These are phyloP conservation scores for Taphrina populina DNA, from an alignment of 1,139 yeast species.

Conservation along the genomic window DNA sequence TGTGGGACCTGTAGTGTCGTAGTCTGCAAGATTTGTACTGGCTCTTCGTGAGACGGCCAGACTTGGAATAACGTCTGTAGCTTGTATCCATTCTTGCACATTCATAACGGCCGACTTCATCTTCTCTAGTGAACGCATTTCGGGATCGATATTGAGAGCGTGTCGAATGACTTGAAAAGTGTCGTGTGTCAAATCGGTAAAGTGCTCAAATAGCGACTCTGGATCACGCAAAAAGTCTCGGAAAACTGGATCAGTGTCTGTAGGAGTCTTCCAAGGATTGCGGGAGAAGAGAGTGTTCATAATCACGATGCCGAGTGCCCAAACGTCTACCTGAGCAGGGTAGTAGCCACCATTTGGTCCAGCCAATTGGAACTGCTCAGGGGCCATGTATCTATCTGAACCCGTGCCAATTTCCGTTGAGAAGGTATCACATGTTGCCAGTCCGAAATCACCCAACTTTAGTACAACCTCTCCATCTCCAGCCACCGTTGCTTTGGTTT, in stretches of 20 bases:
- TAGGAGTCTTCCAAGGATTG: conserved; percentile 82
- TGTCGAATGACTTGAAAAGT: conserved; percentile 77
- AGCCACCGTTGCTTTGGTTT: conserved; percentile 60
- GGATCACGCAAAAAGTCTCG: conserved; percentile 82
- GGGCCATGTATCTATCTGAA: conserved; percentile 95
- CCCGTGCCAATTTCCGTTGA: conserved; percentile 89
- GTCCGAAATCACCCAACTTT: conserved; percentile 92
- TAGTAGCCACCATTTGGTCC: conserved; percentile 62
- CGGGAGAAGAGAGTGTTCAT: conserved; percentile 84
- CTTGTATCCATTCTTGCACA: conserved; percentile 74
- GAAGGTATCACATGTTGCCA: conserved; percentile 67
- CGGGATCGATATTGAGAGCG: conserved; percentile 81
- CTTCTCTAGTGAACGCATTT: conserved; percentile 65
- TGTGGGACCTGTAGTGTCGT: conserved; percentile 31
- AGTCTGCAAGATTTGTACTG: conserved; percentile 29
- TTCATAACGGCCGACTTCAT: conserved; percentile 61
- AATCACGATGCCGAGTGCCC: conserved; percentile 89
- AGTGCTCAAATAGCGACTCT: conserved; percentile 87
- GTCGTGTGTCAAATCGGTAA: conserved; percentile 84
- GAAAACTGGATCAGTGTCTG: conserved; percentile 79
- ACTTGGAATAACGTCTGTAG: conserved; percentile 56
- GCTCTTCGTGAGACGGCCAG: conserved; percentile 24
- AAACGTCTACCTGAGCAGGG: conserved; percentile 83
- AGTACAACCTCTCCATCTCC: conserved; percentile 90
- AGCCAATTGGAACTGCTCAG: conserved; percentile 60